These are phyloP conservation scores for Daldinia concentrica DNA, from an alignment of 495 filamentous ascomycete genomes.

Conservation along the genomic window DNA sequence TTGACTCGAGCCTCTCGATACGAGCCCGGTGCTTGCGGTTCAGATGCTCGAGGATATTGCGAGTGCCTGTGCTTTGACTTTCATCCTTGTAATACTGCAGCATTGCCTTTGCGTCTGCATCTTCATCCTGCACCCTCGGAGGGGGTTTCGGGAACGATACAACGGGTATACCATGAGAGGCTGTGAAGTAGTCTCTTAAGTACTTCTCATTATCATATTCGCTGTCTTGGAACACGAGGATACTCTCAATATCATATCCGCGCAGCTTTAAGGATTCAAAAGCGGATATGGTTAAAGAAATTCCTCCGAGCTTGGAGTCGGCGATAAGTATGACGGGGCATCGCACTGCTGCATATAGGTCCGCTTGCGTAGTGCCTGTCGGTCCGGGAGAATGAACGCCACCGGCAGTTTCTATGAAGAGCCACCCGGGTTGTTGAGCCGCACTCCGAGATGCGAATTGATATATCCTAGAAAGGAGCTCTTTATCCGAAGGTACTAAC, in stretches of 20 bases:
- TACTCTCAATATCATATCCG: conserved; percentile 75
- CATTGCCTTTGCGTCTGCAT: conserved; percentile 64
- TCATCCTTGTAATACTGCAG: conserved; percentile 65
- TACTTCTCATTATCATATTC: conserved; percentile 73
- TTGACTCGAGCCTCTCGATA: conserved; percentile 63
- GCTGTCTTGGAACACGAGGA: conserved; percentile 69
- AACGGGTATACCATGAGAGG: conserved; percentile 63
- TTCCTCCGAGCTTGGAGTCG: conserved; percentile 76
- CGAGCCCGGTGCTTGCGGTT: conserved; percentile 59
- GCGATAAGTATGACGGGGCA: conserved; percentile 77
- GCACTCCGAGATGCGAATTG: conserved; percentile 54
- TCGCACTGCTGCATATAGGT: conserved; percentile 74
- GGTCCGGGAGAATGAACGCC: conserved; percentile 79
- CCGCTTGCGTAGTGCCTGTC: conserved; percentile 76
- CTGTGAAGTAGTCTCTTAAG: conserved; percentile 66
- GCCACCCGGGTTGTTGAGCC: conserved; percentile 51
- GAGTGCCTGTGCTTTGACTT: conserved; percentile 41
- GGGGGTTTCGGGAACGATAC: conserved; percentile 65
- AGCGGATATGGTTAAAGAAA: conserved; percentile 76
- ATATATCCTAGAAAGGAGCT: conserved; percentile 58
- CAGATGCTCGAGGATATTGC: conserved; percentile 58
- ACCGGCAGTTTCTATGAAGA: conserved; percentile 79
- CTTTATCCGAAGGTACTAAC: conserved; percentile 58
- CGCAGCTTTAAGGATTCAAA: conserved; percentile 76
- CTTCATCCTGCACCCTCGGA: conserved; percentile 29